Evolutionary conservation across 148 eudicot genomes (phyloP).

Genomic region (Nepenthes mirabilis): DNA sequence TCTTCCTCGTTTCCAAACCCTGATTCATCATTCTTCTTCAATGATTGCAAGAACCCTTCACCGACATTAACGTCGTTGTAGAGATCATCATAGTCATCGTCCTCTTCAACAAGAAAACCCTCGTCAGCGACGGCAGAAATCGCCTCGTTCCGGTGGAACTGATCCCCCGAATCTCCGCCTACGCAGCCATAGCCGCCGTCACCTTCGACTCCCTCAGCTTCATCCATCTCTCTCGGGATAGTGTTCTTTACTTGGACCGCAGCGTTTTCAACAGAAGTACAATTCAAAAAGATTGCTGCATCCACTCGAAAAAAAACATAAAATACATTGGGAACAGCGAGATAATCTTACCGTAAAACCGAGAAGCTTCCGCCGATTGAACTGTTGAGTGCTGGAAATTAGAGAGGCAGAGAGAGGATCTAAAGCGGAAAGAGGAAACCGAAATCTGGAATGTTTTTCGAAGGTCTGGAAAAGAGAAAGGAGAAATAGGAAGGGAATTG

Average conservation of each 20-base stretch:
- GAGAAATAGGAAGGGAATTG: background rate
- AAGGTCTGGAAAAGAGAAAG: background rate
- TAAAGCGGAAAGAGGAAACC: slow-evolving; percentile 19
- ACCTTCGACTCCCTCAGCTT: slow-evolving; percentile 36
- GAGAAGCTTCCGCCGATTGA: slow-evolving; percentile 3
- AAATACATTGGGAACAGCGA: background rate
- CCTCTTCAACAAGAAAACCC: slow-evolving; percentile 59
- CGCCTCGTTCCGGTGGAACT: slow-evolving; percentile 56
- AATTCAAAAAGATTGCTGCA: background rate
- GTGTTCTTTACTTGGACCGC: no score
- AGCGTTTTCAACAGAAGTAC: background rate
- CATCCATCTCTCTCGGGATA: slow-evolving; percentile 27
- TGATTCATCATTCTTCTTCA: slow-evolving; percentile 43
- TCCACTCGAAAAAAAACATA: background rate
- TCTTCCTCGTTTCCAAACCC: slow-evolving; percentile 28
- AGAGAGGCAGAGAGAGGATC: slow-evolving; percentile 2
- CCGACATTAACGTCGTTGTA: slow-evolving; percentile 84
- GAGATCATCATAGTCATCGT: slow-evolving; percentile 84
- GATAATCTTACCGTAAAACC: slow-evolving; percentile 19
- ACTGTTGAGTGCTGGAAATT: no score
- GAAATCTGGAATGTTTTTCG: slow-evolving; percentile 28
- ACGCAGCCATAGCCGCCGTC: slow-evolving; percentile 9
- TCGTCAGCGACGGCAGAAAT: slow-evolving; percentile 78
- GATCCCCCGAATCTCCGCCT: slow-evolving; percentile 35
- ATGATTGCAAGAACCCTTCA: slow-evolving; percentile 56